Evolutionary conservation across 805 yeast species (phyloP).

Genomic region (Suhomyces tanzawaensis): DNA sequence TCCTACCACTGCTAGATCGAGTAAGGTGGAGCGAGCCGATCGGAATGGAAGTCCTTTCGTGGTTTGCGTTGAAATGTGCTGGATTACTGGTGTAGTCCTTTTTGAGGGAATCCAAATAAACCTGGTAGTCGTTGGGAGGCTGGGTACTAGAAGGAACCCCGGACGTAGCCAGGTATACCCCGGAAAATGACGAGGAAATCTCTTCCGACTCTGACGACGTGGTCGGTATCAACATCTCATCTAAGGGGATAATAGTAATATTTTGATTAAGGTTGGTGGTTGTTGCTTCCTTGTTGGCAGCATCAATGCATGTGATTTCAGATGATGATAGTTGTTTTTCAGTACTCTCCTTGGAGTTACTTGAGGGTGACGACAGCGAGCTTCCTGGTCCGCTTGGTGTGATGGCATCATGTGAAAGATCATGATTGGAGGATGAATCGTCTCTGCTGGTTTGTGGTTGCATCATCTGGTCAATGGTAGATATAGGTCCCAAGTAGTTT

Average conservation of each 20-base stretch:
- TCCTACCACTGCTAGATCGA: conserved; percentile 1
- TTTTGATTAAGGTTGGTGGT: not conserved
- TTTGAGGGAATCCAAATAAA: conserved; percentile 12
- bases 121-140: conserved; percentile 17
- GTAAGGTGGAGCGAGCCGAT: too few species aligned
- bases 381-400: not conserved
- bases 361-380: conserved; percentile 15
- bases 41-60: too few species aligned
- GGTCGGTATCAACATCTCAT: conserved; percentile 9
- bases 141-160: not conserved
- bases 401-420: conserved; percentile 2
- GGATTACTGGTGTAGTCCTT: conserved; percentile 3
- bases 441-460: not conserved
- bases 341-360: conserved; percentile 7
- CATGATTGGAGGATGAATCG: not conserved
- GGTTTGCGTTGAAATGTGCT: not conserved
- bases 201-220: conserved; percentile 14
- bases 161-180: not conserved
- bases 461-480: not conserved
- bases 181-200: conserved; percentile 5
- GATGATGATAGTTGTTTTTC: conserved; percentile 9
- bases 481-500: conserved; percentile 2
- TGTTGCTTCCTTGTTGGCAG: not conserved
- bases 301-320: conserved; percentile 4
- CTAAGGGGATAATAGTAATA: conserved; percentile 8